These are phyloP conservation scores for Mycogone perniciosa DNA, from an alignment of 2,329 filamentous ascomycete genomes.

Conservation along the genomic window DNA sequence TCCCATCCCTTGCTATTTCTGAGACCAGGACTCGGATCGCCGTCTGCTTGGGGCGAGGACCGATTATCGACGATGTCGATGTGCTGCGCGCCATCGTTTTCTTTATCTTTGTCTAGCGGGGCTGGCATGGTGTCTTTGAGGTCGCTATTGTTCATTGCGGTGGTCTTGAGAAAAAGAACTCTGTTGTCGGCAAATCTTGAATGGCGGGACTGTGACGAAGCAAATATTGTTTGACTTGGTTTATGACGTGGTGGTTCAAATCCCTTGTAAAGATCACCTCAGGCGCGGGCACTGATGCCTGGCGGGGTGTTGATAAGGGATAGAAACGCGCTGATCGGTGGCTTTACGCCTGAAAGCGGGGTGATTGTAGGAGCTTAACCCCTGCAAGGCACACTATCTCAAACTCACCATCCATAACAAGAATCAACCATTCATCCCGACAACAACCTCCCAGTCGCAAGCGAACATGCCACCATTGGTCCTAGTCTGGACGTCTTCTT, in stretches of 20 bases:
- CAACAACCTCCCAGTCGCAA: conserved; percentile 20
- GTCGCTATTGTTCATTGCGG: not conserved
- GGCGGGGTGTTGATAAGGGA: not conserved
- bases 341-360: conserved; percentile 6
- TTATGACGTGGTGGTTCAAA: too few relatives aligned
- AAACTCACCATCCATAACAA: not conserved
- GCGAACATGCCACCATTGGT: conserved; percentile 24
- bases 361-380: not conserved
- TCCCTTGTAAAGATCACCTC: too few relatives aligned
- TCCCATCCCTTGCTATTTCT: conserved; percentile 70
- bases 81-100: conserved; percentile 33
- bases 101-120: conserved; percentile 33
- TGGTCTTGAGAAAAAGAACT: not conserved
- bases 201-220: too few relatives aligned
- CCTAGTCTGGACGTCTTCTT: not conserved
- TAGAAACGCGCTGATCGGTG: not conserved
- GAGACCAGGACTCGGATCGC: conserved; percentile 40
- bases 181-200: not conserved
- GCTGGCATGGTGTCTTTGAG: conserved; percentile 33
- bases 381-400: conserved; percentile 4
- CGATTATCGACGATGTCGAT: conserved; percentile 45
- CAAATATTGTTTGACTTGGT: too few relatives aligned
- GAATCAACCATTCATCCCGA: not conserved
- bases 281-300: not conserved
- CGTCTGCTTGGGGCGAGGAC: conserved; percentile 33